Evolutionary conservation across 1,284 basidiomycete genomes (phyloP), one percentile per base, ranked within the genome.

Genomic region (Sparassis latifolia): DNA sequence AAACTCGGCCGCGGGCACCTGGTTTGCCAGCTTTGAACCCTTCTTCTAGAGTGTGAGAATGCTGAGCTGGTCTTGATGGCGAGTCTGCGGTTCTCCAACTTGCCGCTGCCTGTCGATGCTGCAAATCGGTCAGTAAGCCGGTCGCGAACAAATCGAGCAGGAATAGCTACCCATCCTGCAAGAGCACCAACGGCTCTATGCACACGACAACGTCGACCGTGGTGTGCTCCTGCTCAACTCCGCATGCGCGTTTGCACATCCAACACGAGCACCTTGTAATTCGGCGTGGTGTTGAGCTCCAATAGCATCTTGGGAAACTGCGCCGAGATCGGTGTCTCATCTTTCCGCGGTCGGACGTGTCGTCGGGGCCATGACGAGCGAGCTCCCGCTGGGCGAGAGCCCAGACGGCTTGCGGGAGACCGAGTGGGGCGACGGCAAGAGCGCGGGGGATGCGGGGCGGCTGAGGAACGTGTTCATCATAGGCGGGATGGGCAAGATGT

Each of bases 1-100:
- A 68, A 93, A 97, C 74, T 97, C 90, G 41, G 92, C 89, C 5
- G 95, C 92, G 39, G 94, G 92, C 38, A 98, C 80, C 67, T 95
- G 92, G 49, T 72, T 72, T 0, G 82, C 82, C 49, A 97, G 79
- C 71, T 96, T 97, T 47, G 86, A 79, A 29, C 93, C 93, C 66
- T 97, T 97, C 76, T 98, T 98, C 50, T 95, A 94, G 0, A 91
- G 89, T 52, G 86, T 84, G 61, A 84, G 86, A 44, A 93, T 86
- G 50, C 89, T 90, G 53, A 97, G 79, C 66, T 96, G 89, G 89
- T 82, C 66, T 95, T 94, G 69, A 97, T 90, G 9, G 91, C 84
- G n/a, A 98, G 75, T 35, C 93, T 78, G 40, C 90, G 80, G 59
- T 86, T 87, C 69, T 98, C 94, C 0, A 89, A 92, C 71, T 98